Base-by-base conservation (phyloP, 2,329 filamentous ascomycete genomes). In the Emericellopsis atlantica region DNA sequence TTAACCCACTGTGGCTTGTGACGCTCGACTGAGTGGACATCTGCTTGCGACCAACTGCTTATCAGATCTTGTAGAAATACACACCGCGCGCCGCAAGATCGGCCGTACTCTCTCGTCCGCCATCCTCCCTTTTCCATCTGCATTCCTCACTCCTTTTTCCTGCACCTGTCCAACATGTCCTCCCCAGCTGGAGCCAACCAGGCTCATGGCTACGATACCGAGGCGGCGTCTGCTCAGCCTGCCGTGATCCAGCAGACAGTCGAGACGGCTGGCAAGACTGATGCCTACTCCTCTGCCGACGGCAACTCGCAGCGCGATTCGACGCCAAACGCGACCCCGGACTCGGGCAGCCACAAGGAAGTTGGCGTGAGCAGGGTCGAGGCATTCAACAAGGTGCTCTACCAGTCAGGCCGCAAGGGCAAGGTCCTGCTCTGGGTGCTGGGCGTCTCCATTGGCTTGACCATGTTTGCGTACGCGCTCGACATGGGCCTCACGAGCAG, bases 321-420 rank as follows among this genome's bases (percentile, higher is more conserved):
- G 6, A 16, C 7, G 3, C n/a, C 16, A 4, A 40, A 4, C 38
- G 12, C n/a, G 16, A 12, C 34, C n/a, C 10, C 9, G 5, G 33
- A 35, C 15, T 22, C n/a, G 12, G 32, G 37, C 18, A 5, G 23
- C 33, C 24, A 42, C 33, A 33, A 40, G 18, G 41, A 44, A 31
- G 50, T 53, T 18, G 59, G 59, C 18, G 59, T 62, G 15, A 54
- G 51, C 41, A 52, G 49, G 21, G 58, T 61, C 36, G 57, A 62
- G 47, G 59, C 59, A 43, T 62, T 62, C 48, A 62, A 61, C 54
- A 59, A 58, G 50, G 57, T 60, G 2, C 52, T 62, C 22, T 61
- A 62, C 49, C 51, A 58, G 48, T 61, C 59, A 2, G 59, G 59
- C 37, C 51, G 43, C 36, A 51, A 48, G 5, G 58, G 57, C 40